A percentile compares a stretch with the other conserved stretches of the same genome.
These are phyloP conservation scores for Sungouiella blattae DNA, from an alignment of 805 yeast species.

Conservation along the genomic window DNA sequence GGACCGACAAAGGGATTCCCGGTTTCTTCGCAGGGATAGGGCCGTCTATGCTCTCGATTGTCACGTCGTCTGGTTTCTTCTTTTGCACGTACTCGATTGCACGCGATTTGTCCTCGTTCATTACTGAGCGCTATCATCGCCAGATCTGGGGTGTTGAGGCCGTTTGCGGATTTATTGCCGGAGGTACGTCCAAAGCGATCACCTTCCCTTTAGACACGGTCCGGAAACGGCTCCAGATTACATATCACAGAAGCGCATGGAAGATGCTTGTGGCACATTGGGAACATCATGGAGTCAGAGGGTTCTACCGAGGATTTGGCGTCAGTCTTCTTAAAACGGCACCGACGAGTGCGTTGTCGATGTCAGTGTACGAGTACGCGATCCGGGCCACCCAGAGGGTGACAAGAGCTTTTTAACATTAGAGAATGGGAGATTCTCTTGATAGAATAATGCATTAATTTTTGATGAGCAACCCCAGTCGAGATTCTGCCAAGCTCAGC, in stretches of 20 bases:
- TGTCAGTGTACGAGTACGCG: slow-evolving; percentile 59
- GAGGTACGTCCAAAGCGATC: slow-evolving; percentile 64
- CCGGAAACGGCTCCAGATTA: slow-evolving; percentile 72
- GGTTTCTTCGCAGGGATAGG: slow-evolving; percentile 51
- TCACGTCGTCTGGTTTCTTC: slow-evolving; percentile 69
- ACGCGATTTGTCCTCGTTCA: slow-evolving; percentile 32
- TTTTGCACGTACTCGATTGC: slow-evolving; percentile 64
- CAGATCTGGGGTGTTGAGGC: slow-evolving; percentile 45
- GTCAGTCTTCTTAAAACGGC: slow-evolving; percentile 75
- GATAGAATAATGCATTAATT: slow-evolving; percentile 1
- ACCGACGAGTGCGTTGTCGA: slow-evolving; percentile 69
- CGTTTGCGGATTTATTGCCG: slow-evolving; percentile 71
- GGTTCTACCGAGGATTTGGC: slow-evolving; percentile 71
- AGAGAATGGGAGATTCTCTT: no score
- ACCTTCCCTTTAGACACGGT: slow-evolving; percentile 87
- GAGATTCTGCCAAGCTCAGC: no score
- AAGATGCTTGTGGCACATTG: slow-evolving; percentile 39
- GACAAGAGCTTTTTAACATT: background rate
- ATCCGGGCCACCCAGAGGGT: slow-evolving; percentile 8
- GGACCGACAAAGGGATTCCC: slow-evolving; percentile 28
- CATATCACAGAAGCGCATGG: slow-evolving; percentile 15
- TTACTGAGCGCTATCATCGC: slow-evolving; percentile 8
- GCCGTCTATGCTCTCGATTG: slow-evolving; percentile 58
- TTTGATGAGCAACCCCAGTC: background rate
- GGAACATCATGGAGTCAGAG: slow-evolving; percentile 55